Evolutionary conservation across 257 asterid genomes (phyloP).

Genomic region (Nicotiana knightiana): DNA sequence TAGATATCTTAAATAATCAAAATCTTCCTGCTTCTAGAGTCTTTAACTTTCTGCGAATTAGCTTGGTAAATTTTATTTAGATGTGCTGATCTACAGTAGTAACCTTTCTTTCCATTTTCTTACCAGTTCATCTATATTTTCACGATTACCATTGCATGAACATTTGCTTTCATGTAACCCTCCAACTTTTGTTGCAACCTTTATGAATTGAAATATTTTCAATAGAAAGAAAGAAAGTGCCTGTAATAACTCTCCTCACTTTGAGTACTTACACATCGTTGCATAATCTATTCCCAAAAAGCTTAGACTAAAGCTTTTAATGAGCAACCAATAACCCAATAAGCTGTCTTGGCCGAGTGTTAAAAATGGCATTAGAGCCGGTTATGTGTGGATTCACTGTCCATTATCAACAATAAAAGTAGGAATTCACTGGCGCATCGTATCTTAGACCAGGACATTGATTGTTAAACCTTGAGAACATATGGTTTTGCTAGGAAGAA

Average conservation of each 20-base stretch:
- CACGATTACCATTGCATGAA: background rate
- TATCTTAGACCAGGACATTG: background rate
- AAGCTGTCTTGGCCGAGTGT: background rate
- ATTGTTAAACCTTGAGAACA: slow-evolving; percentile 1
- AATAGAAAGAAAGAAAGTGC: background rate
- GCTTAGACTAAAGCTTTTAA: background rate
- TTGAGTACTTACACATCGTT: background rate
- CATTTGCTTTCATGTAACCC: background rate
- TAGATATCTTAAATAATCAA: background rate
- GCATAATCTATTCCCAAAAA: background rate
- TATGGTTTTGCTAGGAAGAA: slow-evolving; percentile 6
- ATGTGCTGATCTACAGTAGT: background rate
- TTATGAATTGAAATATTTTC: background rate
- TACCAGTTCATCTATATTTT: background rate
- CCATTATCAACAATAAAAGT: background rate
- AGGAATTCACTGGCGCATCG: background rate
- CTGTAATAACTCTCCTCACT: background rate
- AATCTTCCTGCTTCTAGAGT: background rate
- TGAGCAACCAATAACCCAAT: background rate
- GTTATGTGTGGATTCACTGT: background rate
- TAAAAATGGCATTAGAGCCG: background rate
- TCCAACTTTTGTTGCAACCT: background rate
- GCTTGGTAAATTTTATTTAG: background rate
- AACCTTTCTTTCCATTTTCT: background rate
- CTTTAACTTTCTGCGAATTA: background rate